Evolutionary conservation across 352 stramenopile species (phyloP).

Genomic region (Phytophthora aleatoria): DNA sequence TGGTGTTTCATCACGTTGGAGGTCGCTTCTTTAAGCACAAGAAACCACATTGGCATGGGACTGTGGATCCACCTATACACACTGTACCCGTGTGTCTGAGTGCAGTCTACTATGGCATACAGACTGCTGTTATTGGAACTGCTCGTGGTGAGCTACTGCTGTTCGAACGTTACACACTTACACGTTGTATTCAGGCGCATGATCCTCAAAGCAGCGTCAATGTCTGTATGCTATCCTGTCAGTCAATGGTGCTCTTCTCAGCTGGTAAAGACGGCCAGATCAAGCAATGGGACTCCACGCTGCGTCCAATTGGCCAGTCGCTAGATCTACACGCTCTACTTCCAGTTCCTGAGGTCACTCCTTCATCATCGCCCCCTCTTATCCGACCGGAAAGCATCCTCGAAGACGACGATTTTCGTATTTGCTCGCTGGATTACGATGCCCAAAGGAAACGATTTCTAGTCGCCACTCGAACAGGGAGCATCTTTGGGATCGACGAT

Average conservation of each 20-base stretch:
- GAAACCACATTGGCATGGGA: slow-evolving; percentile 48
- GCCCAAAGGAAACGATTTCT: slow-evolving; percentile 49
- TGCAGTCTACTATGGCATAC: slow-evolving; percentile 59
- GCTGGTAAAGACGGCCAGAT: slow-evolving; percentile 75
- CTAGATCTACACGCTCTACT: slow-evolving; percentile 59
- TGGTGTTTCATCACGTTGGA: slow-evolving; percentile 63
- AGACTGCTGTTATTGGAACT: slow-evolving; percentile 69
- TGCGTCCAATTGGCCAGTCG: slow-evolving; percentile 68
- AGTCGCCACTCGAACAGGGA: slow-evolving; percentile 58
- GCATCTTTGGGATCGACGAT: slow-evolving; percentile 57
- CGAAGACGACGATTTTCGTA: slow-evolving; percentile 67
- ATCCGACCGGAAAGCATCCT: slow-evolving; percentile 16
- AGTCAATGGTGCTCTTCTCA: slow-evolving; percentile 82
- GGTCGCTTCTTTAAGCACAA: slow-evolving; percentile 73
- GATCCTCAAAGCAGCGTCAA: slow-evolving; percentile 58
- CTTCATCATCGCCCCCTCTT: slow-evolving; percentile 6
- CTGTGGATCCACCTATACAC: slow-evolving; percentile 39
- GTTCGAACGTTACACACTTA: slow-evolving; percentile 66
- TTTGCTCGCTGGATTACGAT: slow-evolving; percentile 77
- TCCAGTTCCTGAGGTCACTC: neutral
- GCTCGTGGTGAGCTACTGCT: slow-evolving; percentile 65
- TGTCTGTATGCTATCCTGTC: slow-evolving; percentile 56
- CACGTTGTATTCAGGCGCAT: slow-evolving; percentile 67
- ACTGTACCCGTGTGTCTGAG: slow-evolving; percentile 54
- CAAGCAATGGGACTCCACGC: slow-evolving; percentile 83